Conservation (phyloP, 495 filamentous ascomycete species). For the Penicillium steckii region DNA sequence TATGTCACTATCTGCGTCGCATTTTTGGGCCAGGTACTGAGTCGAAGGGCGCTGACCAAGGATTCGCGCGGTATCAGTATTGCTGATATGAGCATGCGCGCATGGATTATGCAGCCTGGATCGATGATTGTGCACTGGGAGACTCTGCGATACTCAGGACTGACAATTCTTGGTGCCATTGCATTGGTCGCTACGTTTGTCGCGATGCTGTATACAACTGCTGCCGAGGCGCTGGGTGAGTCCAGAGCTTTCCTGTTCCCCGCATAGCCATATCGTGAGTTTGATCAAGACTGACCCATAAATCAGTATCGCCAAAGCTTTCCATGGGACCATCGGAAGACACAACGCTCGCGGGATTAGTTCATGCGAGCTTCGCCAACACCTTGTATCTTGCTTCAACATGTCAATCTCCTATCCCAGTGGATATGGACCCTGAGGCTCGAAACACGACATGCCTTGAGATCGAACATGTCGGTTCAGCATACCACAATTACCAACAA, state of each 20-base stretch:
- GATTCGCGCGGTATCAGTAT: constrained; percentile 61
- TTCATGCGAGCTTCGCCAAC: constrained; percentile 59
- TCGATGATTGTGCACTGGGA: constrained; percentile 66
- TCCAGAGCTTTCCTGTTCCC: background rate
- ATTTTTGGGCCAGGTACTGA: constrained; percentile 70
- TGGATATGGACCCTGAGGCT: constrained; percentile 27
- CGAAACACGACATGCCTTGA: constrained; percentile 56
- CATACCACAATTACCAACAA: constrained; percentile 52
- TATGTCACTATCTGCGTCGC: constrained; percentile 78
- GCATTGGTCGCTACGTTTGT: constrained; percentile 58
- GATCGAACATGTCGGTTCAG: constrained; percentile 62
- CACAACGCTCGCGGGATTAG: constrained; percentile 49
- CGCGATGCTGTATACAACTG: constrained; percentile 71
- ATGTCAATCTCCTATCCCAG: constrained; percentile 60
- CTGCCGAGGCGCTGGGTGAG: constrained; percentile 62
- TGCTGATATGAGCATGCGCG: constrained; percentile 66
- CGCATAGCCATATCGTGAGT: no score
- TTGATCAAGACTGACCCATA: background rate
- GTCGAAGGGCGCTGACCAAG: constrained; percentile 57
- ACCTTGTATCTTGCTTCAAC: constrained; percentile 44
- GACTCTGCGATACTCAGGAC: constrained; percentile 57
- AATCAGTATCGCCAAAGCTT: constrained; percentile 61
- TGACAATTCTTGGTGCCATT: constrained; percentile 57
- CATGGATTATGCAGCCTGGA: constrained; percentile 62
- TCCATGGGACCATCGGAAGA: constrained; percentile 47